Conservation (phyloP, 164 flowering plant genomes). For the Umbilicus rupestris region DNA sequence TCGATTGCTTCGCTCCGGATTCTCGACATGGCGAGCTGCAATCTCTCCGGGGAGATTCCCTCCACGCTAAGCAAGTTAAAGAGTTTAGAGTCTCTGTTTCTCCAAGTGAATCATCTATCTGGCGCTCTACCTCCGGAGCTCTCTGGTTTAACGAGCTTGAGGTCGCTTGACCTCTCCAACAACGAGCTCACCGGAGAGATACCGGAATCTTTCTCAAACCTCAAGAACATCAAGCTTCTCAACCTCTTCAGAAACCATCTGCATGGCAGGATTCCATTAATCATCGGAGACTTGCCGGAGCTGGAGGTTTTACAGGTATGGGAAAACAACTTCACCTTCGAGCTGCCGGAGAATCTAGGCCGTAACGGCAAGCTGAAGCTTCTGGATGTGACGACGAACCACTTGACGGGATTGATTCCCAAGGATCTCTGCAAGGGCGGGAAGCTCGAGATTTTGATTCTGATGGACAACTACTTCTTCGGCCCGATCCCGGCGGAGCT, state of each 20-base stretch:
- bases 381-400: slow-evolving; percentile 60
- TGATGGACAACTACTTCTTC: slow-evolving; percentile 57
- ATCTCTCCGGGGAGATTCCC: slow-evolving; percentile 72
- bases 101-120: slow-evolving; percentile 49
- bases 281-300: slow-evolving; percentile 55
- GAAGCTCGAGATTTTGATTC: slow-evolving; percentile 38
- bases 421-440: slow-evolving; percentile 54
- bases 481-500: slow-evolving; percentile 70
- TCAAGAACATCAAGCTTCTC: slow-evolving; percentile 44
- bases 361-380: slow-evolving; percentile 37
- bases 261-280: slow-evolving; percentile 51
- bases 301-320: slow-evolving; percentile 66
- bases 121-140: slow-evolving; percentile 63
- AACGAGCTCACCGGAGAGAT: slow-evolving; percentile 62
- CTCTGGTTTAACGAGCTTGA: slow-evolving; percentile 36
- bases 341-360: slow-evolving; percentile 66
- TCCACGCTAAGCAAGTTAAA: slow-evolving; percentile 37
- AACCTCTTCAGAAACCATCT: slow-evolving; percentile 59
- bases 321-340: slow-evolving; percentile 78
- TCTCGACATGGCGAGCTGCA: slow-evolving; percentile 50
- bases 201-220: slow-evolving; percentile 44
- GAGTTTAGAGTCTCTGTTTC: slow-evolving; percentile 46
- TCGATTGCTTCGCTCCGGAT: slow-evolving; percentile 23
- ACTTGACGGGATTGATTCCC: slow-evolving; percentile 68
- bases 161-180: slow-evolving; percentile 59